Evolutionary conservation across 2,329 filamentous ascomycete genomes (phyloP).

Genomic region (Ophiostoma quercus): DNA sequence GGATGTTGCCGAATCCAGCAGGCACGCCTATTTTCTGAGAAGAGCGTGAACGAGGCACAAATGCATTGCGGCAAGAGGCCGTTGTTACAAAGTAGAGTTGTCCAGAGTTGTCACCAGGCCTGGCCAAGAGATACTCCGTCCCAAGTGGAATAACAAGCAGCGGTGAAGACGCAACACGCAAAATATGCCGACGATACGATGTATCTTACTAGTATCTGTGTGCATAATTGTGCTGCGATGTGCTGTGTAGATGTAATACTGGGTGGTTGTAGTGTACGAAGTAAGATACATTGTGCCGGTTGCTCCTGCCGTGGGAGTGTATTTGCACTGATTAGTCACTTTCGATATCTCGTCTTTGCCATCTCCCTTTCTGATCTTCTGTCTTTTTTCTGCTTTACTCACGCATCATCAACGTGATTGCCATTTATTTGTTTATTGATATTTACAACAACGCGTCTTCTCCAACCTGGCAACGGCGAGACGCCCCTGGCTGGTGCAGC

Average conservation of each 20-base stretch:
- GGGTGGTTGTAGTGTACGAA: not conserved
- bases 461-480: not conserved
- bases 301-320: not conserved
- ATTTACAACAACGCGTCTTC: not conserved
- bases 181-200: not conserved
- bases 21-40: not conserved
- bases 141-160: constrained; percentile 3
- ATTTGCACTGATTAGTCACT: not conserved
- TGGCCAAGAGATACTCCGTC: constrained; percentile 10
- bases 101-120: not conserved
- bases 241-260: constrained; percentile 6
- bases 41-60: not conserved
- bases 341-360: not conserved
- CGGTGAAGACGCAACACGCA: not conserved
- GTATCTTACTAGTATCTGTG: not conserved
- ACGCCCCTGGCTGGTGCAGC: constrained; percentile 8
- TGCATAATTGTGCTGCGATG: not conserved
- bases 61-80: constrained; percentile 3
- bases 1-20: not conserved
- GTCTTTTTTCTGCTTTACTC: not conserved
- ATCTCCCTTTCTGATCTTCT: not conserved
- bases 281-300: not conserved
- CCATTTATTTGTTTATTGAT: not conserved
- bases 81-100: not conserved
- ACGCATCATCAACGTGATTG: not conserved